Evolutionary conservation across 257 asterid genomes (phyloP), one percentile per base, ranked within the genome.

Genomic region (Nicotiana tabacum): DNA sequence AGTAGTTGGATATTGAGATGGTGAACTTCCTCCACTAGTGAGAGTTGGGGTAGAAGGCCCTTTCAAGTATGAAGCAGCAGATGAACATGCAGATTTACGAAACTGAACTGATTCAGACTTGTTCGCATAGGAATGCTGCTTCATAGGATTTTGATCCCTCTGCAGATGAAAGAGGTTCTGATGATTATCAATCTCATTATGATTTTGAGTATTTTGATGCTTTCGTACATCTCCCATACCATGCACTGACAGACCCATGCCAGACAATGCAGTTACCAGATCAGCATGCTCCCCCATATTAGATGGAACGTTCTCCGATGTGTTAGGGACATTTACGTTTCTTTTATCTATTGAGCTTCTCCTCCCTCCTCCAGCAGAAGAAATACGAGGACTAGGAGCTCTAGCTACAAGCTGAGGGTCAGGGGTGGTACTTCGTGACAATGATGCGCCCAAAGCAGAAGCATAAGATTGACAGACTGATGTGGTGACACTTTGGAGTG

Each of bases 401-500:
- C 85, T 83, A 83, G 85, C 78, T 48, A 83, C 37, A 32, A 46
- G 83, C 30, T 77, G 83, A 57, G 69, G 68, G 78, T 83, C 83
- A 65, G 86, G 60, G 5, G 86, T 83, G 79, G 83, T 62, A 81
- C 86, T 83, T 83, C 78, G 78, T n/a, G 83, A 83, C 32, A 66
- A 48, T 69, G 86, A 83, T 77, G 86, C 58, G 55, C 86, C 86
- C 83, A 83, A 65, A 51, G 86, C 86, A 56, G 86, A 81, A 78
- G 86, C 86, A 35, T 83, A 83, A 5, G 83, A 77, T 37, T 66
- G 79, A 18, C 83, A 76, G 48, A 58, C 33, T 9, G 82, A 35
- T 48, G 82, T 43, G 33, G 51, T 77, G 35, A 60, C 33, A 12
- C 46, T 79, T 77, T 58, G 77, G 10, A 32, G 6, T 10, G 77